phyloP scores from a whole-genome alignment of 2,329 filamentous ascomycete species.

The Achaetomium macrosporum region DNA sequence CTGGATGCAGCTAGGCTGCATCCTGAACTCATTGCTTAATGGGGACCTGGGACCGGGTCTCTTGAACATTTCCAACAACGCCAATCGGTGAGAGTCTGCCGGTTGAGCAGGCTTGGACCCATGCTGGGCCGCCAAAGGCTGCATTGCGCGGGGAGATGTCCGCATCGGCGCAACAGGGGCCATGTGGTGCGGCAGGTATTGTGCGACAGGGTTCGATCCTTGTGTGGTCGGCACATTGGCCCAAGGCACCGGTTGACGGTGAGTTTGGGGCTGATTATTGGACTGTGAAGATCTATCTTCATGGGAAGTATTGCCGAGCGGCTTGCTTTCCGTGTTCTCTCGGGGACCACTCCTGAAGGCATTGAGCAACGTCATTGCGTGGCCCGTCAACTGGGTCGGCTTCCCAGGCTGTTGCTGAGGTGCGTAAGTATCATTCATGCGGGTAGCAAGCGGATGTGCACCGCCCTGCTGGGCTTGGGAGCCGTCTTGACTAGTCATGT shows the following conservation, averaged over 20 bases:
- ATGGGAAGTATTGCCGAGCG: constrained; percentile 10
- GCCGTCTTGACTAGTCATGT: constrained; percentile 13
- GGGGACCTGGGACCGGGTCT: constrained; percentile 30
- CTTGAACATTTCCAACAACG: constrained; percentile 51
- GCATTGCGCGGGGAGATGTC: constrained; percentile 10
- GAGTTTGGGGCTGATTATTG: constrained; percentile 4
- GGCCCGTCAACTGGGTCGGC: constrained; percentile 28
- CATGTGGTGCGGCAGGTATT: constrained; percentile 20
- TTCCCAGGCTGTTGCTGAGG: constrained; percentile 22
- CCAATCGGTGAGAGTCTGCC: constrained; percentile 40
- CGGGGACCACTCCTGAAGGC: constrained; percentile 33
- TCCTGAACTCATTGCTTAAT: constrained; percentile 22
- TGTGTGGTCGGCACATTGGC: constrained; percentile 10
- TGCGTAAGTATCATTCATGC: constrained; percentile 14
- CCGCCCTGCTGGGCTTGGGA: background rate
- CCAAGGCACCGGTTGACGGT: constrained; percentile 15
- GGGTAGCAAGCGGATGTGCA: background rate
- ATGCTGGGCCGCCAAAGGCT: constrained; percentile 7
- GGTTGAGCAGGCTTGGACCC: constrained; percentile 17
- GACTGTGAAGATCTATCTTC: constrained; percentile 3
- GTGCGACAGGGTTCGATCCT: constrained; percentile 17
- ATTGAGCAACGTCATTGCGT: constrained; percentile 35
- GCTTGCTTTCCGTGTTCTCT: constrained; percentile 12
- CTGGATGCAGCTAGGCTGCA: constrained; percentile 13
- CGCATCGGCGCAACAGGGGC: constrained; percentile 8